Base-by-base conservation (phyloP, 2,329 filamentous ascomycete genomes). In the Penicillium nordicum region DNA sequence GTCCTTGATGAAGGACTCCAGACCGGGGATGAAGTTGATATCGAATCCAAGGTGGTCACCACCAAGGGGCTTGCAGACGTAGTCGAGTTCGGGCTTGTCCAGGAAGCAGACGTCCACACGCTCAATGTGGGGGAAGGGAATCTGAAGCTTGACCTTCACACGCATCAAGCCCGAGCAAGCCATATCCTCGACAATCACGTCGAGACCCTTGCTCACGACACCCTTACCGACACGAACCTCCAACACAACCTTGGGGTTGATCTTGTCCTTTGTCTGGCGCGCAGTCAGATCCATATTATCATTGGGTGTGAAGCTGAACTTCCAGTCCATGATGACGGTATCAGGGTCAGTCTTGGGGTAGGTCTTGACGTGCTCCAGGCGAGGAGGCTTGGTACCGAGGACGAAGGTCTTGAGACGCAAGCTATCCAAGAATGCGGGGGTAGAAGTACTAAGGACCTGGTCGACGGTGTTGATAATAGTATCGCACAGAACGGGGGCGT, bases 251-350 rank as follows among this genome's bases (percentile, higher is more conserved):
- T 97, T 99, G 53, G 94, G 94, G 71, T 99, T 97, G 74, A 97
- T 84, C 80, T 96, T 97, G 80, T 92, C 92, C 80, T 90, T 93
- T 69, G 97, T 78, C 74, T 99, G 94, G 58, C 88, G 86, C 2
- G 88, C 81, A 2, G 94, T 99, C 83, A 99, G 85, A 74, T 99
- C 94, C 63, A 89, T 87, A 3, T 85, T 89, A 74, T 99, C 95
- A 64, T 94, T 97, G 34, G 94, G 94, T 0, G 90, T 97, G 78
- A 99, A 99, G 81, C 93, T 97, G 76, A 99, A 99, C 69, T 96
- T 96, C 94, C 94, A 99, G 73, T 99, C 94, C 94, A 99, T 99
- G 69, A 97, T 84, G 41, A 99, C 91, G 57, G 92, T 87, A 70
- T 99, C 94, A 61, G 97, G 92, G 65, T 97, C 91, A 1, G 90